phyloP scores from a whole-genome alignment of 129 eudicot species.

The Artemisia argyi region DNA sequence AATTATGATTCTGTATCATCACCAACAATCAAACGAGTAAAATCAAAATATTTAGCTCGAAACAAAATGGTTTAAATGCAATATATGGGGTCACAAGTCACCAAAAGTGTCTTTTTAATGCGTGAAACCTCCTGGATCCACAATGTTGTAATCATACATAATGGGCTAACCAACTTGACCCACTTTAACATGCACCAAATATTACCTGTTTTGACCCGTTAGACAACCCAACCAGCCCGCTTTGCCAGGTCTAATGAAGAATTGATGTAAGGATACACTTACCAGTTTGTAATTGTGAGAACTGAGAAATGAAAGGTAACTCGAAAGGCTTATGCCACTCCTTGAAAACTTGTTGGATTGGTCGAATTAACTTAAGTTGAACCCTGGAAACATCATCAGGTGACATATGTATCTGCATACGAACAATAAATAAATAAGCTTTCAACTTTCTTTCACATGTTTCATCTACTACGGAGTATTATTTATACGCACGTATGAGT shows the following conservation, averaged over 20 bases:
- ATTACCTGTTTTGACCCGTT: background rate
- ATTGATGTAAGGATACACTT: conserved; percentile 21
- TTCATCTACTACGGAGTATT: background rate
- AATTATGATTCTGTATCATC: too few species aligned
- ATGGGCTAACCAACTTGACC: background rate
- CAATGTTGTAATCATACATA: too few species aligned
- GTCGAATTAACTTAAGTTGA: conserved; percentile 67
- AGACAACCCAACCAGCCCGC: background rate
- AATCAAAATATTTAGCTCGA: too few species aligned
- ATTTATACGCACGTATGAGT: background rate
- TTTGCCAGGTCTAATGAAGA: background rate
- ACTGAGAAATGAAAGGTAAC: conserved; percentile 73
- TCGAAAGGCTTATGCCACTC: conserved; percentile 97
- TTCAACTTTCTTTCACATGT: background rate
- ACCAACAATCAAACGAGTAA: too few species aligned
- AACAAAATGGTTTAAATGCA: too few species aligned
- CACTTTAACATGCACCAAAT: too few species aligned
- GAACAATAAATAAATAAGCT: conserved; percentile 12
- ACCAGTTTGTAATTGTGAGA: conserved; percentile 82
- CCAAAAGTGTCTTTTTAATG: conserved; percentile 3
- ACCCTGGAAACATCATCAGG: conserved; percentile 75
- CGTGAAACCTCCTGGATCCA: background rate
- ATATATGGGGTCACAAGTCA: background rate
- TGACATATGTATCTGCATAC: conserved; percentile 76
- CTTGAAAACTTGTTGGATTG: conserved; percentile 71